Evolutionary conservation across 192 early-diverging fungal genomes (phyloP).

Genomic region (Backusella westeae): DNA sequence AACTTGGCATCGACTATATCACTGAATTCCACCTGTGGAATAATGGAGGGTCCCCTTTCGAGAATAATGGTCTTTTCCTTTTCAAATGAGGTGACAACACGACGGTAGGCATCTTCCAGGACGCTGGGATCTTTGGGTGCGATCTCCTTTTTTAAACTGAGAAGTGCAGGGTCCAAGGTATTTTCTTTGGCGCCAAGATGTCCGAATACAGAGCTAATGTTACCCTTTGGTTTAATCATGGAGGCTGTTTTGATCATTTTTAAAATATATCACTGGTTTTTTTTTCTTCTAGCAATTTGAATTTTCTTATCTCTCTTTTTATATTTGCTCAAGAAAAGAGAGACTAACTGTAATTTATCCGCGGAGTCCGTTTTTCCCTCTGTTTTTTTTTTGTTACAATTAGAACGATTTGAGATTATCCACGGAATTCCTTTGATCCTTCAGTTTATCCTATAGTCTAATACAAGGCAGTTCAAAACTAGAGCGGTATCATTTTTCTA

Average conservation of each 20-base stretch:
- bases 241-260: not conserved
- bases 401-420: not conserved
- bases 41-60: slow-evolving; percentile 7
- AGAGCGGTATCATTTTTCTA: not conserved
- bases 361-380: not conserved
- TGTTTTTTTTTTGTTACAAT: not conserved
- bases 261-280: not conserved
- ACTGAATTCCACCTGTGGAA: slow-evolving; percentile 19
- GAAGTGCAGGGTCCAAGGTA: slow-evolving; percentile 19
- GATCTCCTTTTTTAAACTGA: slow-evolving; percentile 21
- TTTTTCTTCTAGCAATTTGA: not conserved
- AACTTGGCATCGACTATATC: slow-evolving; percentile 9
- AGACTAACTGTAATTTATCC: not conserved
- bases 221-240: slow-evolving; percentile 13
- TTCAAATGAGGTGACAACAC: slow-evolving; percentile 5
- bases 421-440: not conserved
- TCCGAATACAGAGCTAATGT: slow-evolving; percentile 25
- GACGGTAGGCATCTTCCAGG: slow-evolving; percentile 7
- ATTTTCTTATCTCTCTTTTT: not conserved
- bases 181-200: slow-evolving; percentile 15
- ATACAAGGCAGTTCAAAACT: not conserved
- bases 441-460: not conserved
- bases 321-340: not conserved
- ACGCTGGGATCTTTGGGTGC: not conserved
- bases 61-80: slow-evolving; percentile 19